Evolutionary conservation across 108 stramenopile genomes (phyloP), one percentile per base, ranked within the genome.

Genomic region (Hondaea fermentalgiana): DNA sequence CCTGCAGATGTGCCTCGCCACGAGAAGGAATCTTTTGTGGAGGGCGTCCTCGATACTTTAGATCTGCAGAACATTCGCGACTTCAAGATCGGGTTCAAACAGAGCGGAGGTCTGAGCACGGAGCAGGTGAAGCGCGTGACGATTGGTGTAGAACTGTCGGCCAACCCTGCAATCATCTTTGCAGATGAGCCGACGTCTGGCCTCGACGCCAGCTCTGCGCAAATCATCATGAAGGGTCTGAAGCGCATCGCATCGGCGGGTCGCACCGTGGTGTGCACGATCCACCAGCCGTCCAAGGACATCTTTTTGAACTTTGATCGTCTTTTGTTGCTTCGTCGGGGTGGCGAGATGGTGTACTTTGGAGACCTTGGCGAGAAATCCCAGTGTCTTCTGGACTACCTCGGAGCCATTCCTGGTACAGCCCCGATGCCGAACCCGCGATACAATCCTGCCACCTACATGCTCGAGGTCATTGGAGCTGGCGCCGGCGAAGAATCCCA

Each of bases 211-310:
- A 92, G 95, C 42, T 93, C 94, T 43, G 96, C 96, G 42, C 88
- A 90, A 25, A 58, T 93, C 59, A 93, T 95, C 16, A 94, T 95
- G 93, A 87, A 87, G 44, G 92, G 88, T 5, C 60, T 95, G 29
- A 58, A 87, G n/a, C 91, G 88, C n/a, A 88, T 95, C 29, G 88
- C 92, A 5, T 72, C 90, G 42, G 91, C 90, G 55, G 94, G 94
- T 16, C 88, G 95, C 51, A 93, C 94, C 29, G 95, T 97, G 44
- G 91, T 95, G 57, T 94, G 94, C 49, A 97, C 96, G 14, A 96
- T 97, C 60, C 96, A 97, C 76, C 96, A 97, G 91, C 96, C 96
- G n/a, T 95, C 95, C 42, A 88, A 94, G 25, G 95, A 95, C 14
- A 95, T 97, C 69, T 97, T 97, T 90, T 91, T 91, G 64, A 89